These are phyloP conservation scores for Dipodascus geniculatus DNA, from an alignment of 805 yeast species.

Conservation along the genomic window DNA sequence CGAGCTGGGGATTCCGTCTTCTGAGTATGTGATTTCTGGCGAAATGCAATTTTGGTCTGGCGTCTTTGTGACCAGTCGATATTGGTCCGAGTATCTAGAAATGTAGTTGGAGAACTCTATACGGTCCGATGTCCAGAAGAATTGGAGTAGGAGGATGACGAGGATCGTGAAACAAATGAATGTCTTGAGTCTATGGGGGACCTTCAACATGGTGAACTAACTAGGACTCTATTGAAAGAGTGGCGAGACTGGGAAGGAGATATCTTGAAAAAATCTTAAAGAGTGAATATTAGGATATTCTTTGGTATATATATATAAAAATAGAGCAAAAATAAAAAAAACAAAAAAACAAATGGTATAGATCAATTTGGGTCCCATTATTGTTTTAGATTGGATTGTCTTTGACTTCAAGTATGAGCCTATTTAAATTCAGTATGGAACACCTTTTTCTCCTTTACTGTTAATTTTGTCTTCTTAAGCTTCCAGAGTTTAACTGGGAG, in stretches of 20 bases:
- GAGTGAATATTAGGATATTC: not conserved
- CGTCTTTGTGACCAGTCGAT: not conserved
- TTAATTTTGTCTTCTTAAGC: not conserved
- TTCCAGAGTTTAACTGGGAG: not conserved
- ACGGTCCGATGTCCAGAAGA: not conserved
- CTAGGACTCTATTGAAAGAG: not conserved
- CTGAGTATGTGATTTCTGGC: not conserved
- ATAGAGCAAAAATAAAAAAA: not conserved
- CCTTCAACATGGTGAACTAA: not conserved
- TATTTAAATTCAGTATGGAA: not conserved
- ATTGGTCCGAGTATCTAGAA: not conserved
- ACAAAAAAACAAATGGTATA: too few relatives aligned
- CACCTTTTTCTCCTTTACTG: not conserved
- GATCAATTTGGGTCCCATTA: not conserved
- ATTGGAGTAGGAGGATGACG: not conserved
- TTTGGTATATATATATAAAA: not conserved
- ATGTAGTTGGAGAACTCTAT: not conserved
- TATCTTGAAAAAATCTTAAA: not conserved
- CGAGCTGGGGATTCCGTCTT: not conserved
- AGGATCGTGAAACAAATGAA: not conserved
- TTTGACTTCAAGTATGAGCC: not conserved
- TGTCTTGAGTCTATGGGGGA: not conserved
- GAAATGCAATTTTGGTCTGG: not conserved
- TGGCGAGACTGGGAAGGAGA: not conserved
- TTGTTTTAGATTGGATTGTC: not conserved